These are phyloP conservation scores for Tolypocladium paradoxum DNA, from an alignment of 2,329 filamentous ascomycete species.

Conservation along the genomic window DNA sequence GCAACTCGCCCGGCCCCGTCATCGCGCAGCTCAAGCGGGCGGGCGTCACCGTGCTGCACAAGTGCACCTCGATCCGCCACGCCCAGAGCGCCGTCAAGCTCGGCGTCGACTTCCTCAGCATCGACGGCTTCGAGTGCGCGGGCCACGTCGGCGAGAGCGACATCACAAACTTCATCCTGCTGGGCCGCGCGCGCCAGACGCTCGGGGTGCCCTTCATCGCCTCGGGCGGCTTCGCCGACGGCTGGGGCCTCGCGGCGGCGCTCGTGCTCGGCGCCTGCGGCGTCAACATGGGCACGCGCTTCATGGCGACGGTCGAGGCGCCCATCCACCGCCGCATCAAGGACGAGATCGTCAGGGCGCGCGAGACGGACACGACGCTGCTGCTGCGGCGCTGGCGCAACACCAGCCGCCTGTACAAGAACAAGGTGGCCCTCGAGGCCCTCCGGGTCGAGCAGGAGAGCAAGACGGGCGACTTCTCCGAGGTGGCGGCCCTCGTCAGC, in stretches of 20 bases:
- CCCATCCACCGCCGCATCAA: slow-evolving; percentile 93
- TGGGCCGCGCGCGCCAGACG: slow-evolving; percentile 73
- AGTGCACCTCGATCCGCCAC: slow-evolving; percentile 94
- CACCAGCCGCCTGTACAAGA: slow-evolving; percentile 78
- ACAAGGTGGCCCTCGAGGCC: slow-evolving; percentile 75
- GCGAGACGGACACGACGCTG: slow-evolving; percentile 85
- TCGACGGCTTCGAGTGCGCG: slow-evolving; percentile 96
- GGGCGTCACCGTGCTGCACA: slow-evolving; percentile 75
- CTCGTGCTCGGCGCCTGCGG: slow-evolving; percentile 83
- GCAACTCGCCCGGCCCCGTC: slow-evolving; percentile 79
- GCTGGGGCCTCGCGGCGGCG: slow-evolving; percentile 83
- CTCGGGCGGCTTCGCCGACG: slow-evolving; percentile 90
- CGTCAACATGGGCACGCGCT: slow-evolving; percentile 97
- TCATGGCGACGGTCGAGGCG: slow-evolving; percentile 91
- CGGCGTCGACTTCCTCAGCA: slow-evolving; percentile 91
- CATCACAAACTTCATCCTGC: slow-evolving; percentile 82
- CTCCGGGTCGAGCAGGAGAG: slow-evolving; percentile 76
- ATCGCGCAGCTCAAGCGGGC: slow-evolving; percentile 80
- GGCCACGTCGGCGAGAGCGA: slow-evolving; percentile 80
- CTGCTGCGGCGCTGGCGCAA: slow-evolving; percentile 88
- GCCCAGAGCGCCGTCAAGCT: slow-evolving; percentile 86
- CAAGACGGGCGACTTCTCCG: slow-evolving; percentile 74
- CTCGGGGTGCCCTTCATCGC: slow-evolving; percentile 88
- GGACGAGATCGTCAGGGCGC: slow-evolving; percentile 75
- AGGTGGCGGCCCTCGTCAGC: slow-evolving; percentile 78